Percentiles rank a stretch among this genome's conserved stretches.
phyloP scores from a whole-genome alignment of 371 early-diverging fungal species.

The Rhizopus delemar region DNA sequence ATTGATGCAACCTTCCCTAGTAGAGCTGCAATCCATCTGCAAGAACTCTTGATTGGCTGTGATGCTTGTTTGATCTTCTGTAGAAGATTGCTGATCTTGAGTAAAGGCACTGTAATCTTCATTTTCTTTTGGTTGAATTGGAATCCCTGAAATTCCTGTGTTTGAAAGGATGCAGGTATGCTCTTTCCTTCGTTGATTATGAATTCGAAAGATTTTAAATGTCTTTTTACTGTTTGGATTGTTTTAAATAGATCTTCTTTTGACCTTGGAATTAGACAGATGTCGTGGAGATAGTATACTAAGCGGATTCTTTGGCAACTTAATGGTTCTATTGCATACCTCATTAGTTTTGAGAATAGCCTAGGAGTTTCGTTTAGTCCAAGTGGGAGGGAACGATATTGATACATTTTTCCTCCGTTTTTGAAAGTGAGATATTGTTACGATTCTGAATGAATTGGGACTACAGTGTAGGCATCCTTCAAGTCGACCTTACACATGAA shows the following conservation, averaged over 20 bases:
- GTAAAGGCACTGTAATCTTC: constrained; percentile 2
- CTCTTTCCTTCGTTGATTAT: constrained; percentile 13
- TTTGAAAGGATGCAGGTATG: background rate
- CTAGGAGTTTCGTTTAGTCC: constrained; percentile 13
- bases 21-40: constrained; percentile 7
- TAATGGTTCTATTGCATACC: constrained; percentile 8
- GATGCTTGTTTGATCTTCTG: background rate
- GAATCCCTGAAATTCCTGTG: constrained; percentile 10
- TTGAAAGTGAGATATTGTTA: background rate
- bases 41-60: background rate
- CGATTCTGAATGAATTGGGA: constrained; percentile 7
- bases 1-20: constrained; percentile 8
- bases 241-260: background rate
- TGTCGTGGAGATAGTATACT: constrained; percentile 15
- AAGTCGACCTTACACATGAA: too few relatives aligned
- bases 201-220: constrained; percentile 5
- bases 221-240: background rate
- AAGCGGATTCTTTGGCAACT: constrained; percentile 7
- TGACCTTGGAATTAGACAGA: background rate
- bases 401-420: constrained; percentile 7
- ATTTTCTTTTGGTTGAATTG: constrained; percentile 8
- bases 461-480: background rate
- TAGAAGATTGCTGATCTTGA: background rate
- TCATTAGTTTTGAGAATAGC: constrained; percentile 8
- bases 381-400: constrained; percentile 11